A percentile compares a stretch with the other conserved stretches of the same genome.
These are phyloP conservation scores for Solidago caesia DNA, from an alignment of 129 eudicot species.

Conservation along the genomic window DNA sequence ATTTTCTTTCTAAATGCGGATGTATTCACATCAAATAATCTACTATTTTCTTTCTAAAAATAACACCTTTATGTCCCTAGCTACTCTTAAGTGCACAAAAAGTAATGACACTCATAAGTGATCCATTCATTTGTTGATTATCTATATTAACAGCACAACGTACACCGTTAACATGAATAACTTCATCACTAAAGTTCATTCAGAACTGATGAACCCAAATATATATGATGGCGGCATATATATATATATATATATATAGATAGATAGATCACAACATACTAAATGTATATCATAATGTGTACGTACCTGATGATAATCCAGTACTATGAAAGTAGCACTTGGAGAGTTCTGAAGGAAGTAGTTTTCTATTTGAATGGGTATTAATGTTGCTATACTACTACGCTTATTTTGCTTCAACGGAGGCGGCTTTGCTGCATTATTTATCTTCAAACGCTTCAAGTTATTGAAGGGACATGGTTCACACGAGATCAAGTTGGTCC, in stretches of 20 bases:
- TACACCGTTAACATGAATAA: too few relatives aligned
- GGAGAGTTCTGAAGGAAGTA: neutral
- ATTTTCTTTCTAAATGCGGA: neutral
- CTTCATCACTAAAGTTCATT: too few relatives aligned
- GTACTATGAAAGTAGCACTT: neutral
- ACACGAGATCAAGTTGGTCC: neutral
- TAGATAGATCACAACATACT: neutral
- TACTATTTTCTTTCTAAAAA: too few relatives aligned
- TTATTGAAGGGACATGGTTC: neutral
- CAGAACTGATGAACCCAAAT: neutral
- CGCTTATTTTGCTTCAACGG: neutral
- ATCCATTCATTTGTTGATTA: too few relatives aligned
- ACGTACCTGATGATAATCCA: neutral
- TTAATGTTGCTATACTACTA: neutral
- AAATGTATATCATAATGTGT: neutral
- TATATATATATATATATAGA: too few relatives aligned
- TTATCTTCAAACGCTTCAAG: neutral
- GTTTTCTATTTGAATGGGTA: neutral
- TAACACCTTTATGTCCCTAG: too few relatives aligned
- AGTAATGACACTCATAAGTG: too few relatives aligned
- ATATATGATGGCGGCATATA: neutral
- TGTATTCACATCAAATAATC: neutral
- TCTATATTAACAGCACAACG: too few relatives aligned
- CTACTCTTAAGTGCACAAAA: too few relatives aligned
- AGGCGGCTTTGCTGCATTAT: neutral